Conservation (phyloP, 2,329 filamentous ascomycete genomes). For the Colletotrichum sp. region DNA sequence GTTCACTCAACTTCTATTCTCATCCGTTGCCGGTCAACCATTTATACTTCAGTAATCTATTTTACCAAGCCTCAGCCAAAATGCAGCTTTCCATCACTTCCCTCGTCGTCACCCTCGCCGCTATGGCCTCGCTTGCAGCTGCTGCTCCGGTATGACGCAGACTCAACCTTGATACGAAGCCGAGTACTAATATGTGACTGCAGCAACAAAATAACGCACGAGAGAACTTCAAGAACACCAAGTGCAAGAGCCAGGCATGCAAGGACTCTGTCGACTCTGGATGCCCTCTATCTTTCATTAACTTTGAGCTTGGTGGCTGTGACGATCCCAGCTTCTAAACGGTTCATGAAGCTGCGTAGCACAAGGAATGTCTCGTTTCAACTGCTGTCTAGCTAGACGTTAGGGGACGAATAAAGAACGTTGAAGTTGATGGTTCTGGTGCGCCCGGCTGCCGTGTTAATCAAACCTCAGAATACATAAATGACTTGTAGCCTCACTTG, state of each 20-base stretch:
- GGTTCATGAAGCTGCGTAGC: neutral
- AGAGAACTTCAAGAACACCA: neutral
- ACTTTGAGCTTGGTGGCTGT: constrained; percentile 1
- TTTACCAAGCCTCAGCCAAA: neutral
- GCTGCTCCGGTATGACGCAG: neutral
- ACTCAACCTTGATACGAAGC: neutral
- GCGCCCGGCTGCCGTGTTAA: neutral
- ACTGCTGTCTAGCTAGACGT: neutral
- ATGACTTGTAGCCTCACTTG: too few relatives aligned
- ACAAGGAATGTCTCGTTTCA: neutral
- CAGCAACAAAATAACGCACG: neutral
- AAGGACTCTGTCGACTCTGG: neutral
- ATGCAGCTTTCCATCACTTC: neutral
- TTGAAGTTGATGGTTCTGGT: neutral
- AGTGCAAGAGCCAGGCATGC: constrained; percentile 7
- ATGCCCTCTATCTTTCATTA: neutral
- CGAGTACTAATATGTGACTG: neutral
- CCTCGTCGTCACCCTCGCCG: neutral
- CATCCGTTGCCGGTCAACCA: neutral
- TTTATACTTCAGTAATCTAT: neutral
- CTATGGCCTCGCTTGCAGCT: neutral
- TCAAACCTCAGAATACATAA: neutral
- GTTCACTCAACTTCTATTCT: neutral
- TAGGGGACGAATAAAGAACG: neutral
- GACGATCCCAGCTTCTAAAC: neutral